Percentiles rank a stretch among this genome's conserved stretches.
Evolutionary conservation across 2,329 filamentous ascomycete genomes (phyloP).

Genomic region (Xylaria digitata): DNA sequence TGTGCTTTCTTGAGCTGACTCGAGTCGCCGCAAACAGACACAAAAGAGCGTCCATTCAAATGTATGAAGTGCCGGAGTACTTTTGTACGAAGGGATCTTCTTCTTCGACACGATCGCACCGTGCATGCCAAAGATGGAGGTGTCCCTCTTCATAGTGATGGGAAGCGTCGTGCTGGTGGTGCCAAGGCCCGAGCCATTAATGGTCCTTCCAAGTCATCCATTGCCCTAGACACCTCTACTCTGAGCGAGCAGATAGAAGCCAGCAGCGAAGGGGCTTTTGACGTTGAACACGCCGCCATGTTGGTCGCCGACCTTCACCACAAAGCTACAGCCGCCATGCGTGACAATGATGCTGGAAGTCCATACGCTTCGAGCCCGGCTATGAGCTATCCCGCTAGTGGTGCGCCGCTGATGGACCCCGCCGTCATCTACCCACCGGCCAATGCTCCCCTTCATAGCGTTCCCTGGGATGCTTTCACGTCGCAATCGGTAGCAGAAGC

Average conservation of each 20-base stretch:
- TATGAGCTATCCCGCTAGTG: conserved; percentile 79
- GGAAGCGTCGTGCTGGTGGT: conserved; percentile 79
- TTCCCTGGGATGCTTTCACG: conserved; percentile 93
- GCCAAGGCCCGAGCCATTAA: conserved; percentile 73
- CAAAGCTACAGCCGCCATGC: conserved; percentile 83
- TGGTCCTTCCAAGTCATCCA: conserved; percentile 78
- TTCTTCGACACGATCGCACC: conserved; percentile 96
- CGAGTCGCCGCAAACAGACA: conserved; percentile 71
- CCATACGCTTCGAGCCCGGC: conserved; percentile 68
- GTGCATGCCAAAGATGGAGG: conserved; percentile 99
- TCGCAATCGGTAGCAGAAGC: conserved; percentile 74
- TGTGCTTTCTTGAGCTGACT: conserved; percentile 44
- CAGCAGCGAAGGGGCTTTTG: conserved; percentile 89
- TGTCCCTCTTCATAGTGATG: conserved; percentile 91
- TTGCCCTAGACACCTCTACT: conserved; percentile 84
- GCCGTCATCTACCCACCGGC: conserved; percentile 81
- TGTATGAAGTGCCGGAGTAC: conserved; percentile 98
- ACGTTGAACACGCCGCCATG: conserved; percentile 97
- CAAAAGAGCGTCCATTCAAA: conserved; percentile 98
- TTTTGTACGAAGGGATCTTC: conserved; percentile 95
- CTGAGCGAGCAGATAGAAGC: conserved; percentile 89
- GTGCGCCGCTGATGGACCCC: conserved; percentile 78
- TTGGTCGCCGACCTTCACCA: conserved; percentile 98
- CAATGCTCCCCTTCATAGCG: conserved; percentile 77
- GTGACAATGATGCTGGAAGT: conserved; percentile 60